Evolutionary conservation across 225 moss, liverwort and hornwort species (phyloP).

Genomic region (Thuidium tamariscinum): DNA sequence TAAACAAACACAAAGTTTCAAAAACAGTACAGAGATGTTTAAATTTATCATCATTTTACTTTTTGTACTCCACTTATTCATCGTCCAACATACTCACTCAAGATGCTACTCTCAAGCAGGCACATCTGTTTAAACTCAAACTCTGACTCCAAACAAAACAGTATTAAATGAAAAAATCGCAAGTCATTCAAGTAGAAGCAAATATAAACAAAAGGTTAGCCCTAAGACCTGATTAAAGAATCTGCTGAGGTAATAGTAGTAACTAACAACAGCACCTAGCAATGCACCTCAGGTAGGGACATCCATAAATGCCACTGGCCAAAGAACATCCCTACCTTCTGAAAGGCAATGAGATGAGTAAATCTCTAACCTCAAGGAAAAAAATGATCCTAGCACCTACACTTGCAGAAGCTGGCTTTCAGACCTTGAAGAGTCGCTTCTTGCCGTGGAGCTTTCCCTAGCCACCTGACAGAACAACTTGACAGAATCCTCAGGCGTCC

Average conservation of each 20-base stretch:
- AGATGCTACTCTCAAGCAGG: neutral
- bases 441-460: constrained; percentile 34
- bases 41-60: neutral
- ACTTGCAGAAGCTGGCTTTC: constrained; percentile 31
- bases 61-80: too few relatives aligned
- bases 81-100: neutral
- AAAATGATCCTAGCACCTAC: neutral
- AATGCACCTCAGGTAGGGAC: neutral
- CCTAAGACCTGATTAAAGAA: neutral
- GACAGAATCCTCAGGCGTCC: constrained; percentile 83
- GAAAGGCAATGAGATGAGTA: neutral
- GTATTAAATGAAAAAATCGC: neutral
- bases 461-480: constrained; percentile 72
- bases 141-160: neutral
- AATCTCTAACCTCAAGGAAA: neutral
- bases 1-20: neutral
- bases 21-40: neutral
- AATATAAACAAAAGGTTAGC: neutral
- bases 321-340: neutral
- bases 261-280: neutral
- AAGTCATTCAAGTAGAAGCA: neutral
- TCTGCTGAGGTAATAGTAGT: neutral
- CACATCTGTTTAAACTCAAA: neutral
- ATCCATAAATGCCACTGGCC: neutral
- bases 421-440: neutral